Percentiles rank a stretch among this genome's conserved stretches.
These are phyloP conservation scores for Populus tomentosa DNA, from an alignment of 441 rosid species.

Conservation along the genomic window DNA sequence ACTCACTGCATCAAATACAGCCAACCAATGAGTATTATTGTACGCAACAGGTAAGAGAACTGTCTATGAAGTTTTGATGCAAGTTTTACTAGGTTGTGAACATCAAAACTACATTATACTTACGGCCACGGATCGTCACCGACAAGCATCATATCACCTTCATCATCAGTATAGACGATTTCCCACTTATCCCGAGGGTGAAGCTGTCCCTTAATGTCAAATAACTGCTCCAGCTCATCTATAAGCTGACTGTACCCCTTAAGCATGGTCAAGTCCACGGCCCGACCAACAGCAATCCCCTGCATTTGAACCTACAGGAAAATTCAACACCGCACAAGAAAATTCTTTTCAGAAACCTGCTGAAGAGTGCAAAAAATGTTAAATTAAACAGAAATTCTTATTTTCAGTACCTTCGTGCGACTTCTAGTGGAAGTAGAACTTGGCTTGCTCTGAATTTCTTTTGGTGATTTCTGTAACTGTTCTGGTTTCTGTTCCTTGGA, in stretches of 20 bases:
- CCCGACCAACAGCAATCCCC: constrained; percentile 90
- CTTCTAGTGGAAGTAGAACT: constrained; percentile 51
- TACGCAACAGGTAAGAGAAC: not conserved
- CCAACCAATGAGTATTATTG: not conserved
- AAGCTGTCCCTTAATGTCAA: constrained; percentile 77
- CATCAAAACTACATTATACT: constrained; percentile 24
- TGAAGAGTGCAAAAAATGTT: not conserved
- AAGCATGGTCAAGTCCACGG: constrained; percentile 62
- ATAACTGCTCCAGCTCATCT: constrained; percentile 76
- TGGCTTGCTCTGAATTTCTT: constrained; percentile 64
- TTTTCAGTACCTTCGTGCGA: constrained; percentile 67
- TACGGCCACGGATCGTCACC: constrained; percentile 96
- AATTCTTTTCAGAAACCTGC: constrained; percentile 1
- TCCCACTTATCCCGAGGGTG: constrained; percentile 61
- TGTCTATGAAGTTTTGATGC: constrained; percentile 1
- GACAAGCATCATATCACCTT: constrained; percentile 90
- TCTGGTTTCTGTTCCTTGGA: constrained; percentile 53
- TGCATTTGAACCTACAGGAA: constrained; percentile 80
- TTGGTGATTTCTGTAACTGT: constrained; percentile 38
- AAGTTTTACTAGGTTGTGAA: not conserved
- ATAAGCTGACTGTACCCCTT: constrained; percentile 71
- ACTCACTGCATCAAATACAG: constrained; percentile 57
- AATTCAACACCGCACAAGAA: constrained; percentile 4
- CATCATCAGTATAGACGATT: constrained; percentile 74
- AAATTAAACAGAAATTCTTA: not conserved